Percentiles rank a stretch among this genome's conserved stretches.
phyloP scores from a whole-genome alignment of 352 stramenopile genomes.

The Plasmopara muralis region DNA sequence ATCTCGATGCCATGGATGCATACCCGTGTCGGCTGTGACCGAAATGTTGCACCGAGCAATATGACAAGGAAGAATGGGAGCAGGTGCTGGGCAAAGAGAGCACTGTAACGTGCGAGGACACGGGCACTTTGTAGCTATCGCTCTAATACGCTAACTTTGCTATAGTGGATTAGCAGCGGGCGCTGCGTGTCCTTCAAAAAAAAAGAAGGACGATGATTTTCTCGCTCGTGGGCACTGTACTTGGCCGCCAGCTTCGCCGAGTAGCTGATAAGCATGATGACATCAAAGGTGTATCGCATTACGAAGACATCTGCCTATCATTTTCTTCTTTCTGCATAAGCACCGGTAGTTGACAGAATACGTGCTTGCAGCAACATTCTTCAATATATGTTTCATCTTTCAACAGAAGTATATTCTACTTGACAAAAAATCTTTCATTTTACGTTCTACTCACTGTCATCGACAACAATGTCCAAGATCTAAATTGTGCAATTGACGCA shows the following conservation, averaged over 20 bases:
- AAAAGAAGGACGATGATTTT: slow-evolving; percentile 60
- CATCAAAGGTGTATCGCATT: too few species aligned
- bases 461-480: slow-evolving; percentile 19
- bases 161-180: slow-evolving; percentile 39
- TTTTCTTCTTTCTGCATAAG: too few species aligned
- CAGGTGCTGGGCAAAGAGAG: slow-evolving; percentile 55
- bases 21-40: slow-evolving; percentile 63
- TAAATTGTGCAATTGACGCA: slow-evolving; percentile 43
- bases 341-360: too few species aligned
- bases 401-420: too few species aligned
- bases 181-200: slow-evolving; percentile 31
- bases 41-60: slow-evolving; percentile 47
- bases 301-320: too few species aligned
- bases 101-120: slow-evolving; percentile 37
- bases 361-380: too few species aligned
- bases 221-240: slow-evolving; percentile 59
- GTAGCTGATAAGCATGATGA: too few species aligned
- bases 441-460: background rate
- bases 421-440: too few species aligned
- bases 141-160: slow-evolving; percentile 63
- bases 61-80: slow-evolving; percentile 70
- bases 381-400: too few species aligned
- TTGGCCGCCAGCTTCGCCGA: slow-evolving; percentile 26
- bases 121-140: slow-evolving; percentile 54
- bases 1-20: too few species aligned